Evolutionary conservation across 306 rosid species (phyloP).

Genomic region (Sindora glabra): DNA sequence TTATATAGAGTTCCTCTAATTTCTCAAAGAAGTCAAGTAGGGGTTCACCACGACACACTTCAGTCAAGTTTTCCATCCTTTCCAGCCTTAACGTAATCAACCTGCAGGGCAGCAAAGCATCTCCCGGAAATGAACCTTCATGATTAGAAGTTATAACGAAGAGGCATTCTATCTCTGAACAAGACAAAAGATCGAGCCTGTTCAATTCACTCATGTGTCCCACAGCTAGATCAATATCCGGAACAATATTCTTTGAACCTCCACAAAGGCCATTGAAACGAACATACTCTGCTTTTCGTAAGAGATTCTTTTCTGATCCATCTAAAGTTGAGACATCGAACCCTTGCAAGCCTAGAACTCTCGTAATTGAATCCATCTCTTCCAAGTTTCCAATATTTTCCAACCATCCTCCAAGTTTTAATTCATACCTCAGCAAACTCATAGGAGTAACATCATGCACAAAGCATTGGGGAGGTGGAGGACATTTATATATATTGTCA

Average conservation of each 20-base stretch:
- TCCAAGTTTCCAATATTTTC: no score
- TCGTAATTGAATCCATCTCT: background rate
- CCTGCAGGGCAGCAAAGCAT: background rate
- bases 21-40: background rate
- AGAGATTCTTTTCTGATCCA: background rate
- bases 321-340: background rate
- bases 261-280: background rate
- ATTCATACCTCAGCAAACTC: background rate
- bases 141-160: background rate
- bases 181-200: background rate
- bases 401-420: background rate
- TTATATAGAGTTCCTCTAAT: background rate
- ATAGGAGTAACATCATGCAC: background rate
- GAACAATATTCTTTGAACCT: background rate
- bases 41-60: background rate
- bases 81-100: background rate
- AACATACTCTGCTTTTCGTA: background rate
- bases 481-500: no score
- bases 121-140: background rate
- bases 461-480: background rate
- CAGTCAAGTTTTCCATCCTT: background rate
- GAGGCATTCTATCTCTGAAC: background rate
- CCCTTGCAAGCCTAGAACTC: background rate
- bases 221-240: background rate
- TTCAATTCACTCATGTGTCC: background rate